Evolutionary conservation across 257 asterid genomes (phyloP).

Genomic region (Salvia splendens): DNA sequence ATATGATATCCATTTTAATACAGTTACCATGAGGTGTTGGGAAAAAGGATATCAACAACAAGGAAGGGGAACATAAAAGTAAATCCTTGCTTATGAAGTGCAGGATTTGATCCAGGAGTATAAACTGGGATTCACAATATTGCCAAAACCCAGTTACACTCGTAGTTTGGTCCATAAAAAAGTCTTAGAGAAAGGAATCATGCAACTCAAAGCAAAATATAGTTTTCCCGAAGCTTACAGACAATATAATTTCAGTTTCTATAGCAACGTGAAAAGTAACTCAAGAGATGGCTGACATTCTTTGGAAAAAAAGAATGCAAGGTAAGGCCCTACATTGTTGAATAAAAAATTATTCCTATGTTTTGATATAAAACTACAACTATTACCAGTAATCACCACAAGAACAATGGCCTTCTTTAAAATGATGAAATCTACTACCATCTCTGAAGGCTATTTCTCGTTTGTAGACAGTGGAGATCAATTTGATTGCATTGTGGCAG

Average conservation of each 20-base stretch:
- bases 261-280: conserved; percentile 9
- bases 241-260: conserved; percentile 18
- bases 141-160: conserved; percentile 8
- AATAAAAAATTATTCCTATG: conserved; percentile 5
- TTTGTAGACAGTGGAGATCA: conserved; percentile 50
- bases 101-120: background rate
- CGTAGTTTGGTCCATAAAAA: background rate
- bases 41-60: background rate
- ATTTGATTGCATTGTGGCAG: conserved; percentile 70
- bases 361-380: conserved; percentile 13
- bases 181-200: conserved; percentile 1
- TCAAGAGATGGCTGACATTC: conserved; percentile 14
- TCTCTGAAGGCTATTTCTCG: conserved; percentile 73
- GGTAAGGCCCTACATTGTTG: conserved; percentile 16
- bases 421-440: conserved; percentile 81
- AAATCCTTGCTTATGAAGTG: conserved; percentile 3
- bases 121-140: background rate
- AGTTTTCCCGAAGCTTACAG: conserved; percentile 3
- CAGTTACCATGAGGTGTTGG: background rate
- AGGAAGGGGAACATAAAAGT: background rate
- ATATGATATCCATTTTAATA: conserved; percentile 18
- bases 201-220: conserved; percentile 15
- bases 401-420: conserved; percentile 66
- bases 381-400: conserved; percentile 90
- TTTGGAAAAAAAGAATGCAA: conserved; percentile 1